Evolutionary conservation across 441 rosid genomes (phyloP), one percentile per base, ranked within the genome.

Genomic region (Bruguiera hainesii): DNA sequence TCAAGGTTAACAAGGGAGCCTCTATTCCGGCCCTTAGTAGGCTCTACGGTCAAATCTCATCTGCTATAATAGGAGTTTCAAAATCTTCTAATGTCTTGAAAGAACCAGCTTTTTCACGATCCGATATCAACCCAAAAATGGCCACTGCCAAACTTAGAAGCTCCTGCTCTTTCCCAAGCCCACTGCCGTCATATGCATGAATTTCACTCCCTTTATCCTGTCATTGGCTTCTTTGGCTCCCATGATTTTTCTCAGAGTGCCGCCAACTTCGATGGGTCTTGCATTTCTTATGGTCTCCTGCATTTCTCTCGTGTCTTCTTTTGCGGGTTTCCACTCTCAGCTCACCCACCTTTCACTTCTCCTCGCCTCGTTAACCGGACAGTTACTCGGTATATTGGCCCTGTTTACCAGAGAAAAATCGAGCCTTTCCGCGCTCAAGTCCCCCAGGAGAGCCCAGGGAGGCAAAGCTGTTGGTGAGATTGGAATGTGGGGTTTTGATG

Each of bases 401-500:
- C 58, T 88, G 28, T 81, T 86, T 59, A 71, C 85, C 0, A 78
- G 61, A 69, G 86, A 86, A 52, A 79, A 28, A 25, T 52, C 79
- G 0, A 83, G 88, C 50, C 81, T 86, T 53, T 71, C 76, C 0
- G 42, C 77, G 85, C 63, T 80, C 31, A 75, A 75, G 53, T 77
- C 89, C 29, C 29, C 55, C 61, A 1, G 63, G 86, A 64, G 87
- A 84, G 63, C 65, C 76, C 0, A 82, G 63, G 57, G 88, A 84
- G 74, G 85, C 86, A 0, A 85, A 82, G 75, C 50, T 82, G 10
- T 61, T 76, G 74, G 84, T 78, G 79, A 88, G 94, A 67, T 55
- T 81, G 62, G 90, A 88, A 61, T 83, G 91, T 48, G 83, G 85
- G 79, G 61, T 81, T 37, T 72, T 84, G 64, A 81, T 80, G 89